Evolutionary conservation across 2,329 filamentous ascomycete species (phyloP).

Genomic region (Didymella sp.): DNA sequence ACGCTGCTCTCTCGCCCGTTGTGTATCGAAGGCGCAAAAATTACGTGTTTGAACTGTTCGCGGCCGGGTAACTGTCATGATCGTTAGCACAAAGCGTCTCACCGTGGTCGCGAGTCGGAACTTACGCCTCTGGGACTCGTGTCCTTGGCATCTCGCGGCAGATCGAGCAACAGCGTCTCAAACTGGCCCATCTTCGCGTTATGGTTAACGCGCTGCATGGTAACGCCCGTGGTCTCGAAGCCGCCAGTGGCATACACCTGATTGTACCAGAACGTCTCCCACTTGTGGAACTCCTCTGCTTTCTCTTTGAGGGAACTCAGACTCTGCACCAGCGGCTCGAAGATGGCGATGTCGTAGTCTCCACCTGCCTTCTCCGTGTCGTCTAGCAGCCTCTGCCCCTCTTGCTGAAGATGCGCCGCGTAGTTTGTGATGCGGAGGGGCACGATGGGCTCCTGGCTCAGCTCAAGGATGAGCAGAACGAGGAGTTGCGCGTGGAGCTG

Average conservation of each 20-base stretch:
- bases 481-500: constrained; percentile 78
- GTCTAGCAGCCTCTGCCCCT: constrained; percentile 73
- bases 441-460: constrained; percentile 79
- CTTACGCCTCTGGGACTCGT: constrained; percentile 67
- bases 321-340: constrained; percentile 69
- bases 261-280: constrained; percentile 79
- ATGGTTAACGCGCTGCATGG: constrained; percentile 72
- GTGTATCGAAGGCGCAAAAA: constrained; percentile 86
- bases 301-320: constrained; percentile 66
- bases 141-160: constrained; percentile 62
- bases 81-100: constrained; percentile 7
- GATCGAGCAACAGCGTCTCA: constrained; percentile 82
- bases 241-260: constrained; percentile 74
- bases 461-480: constrained; percentile 81
- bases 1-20: constrained; percentile 68
- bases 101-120: constrained; percentile 8
- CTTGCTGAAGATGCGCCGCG: constrained; percentile 67
- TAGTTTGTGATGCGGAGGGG: constrained; percentile 83
- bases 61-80: constrained; percentile 70
- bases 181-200: constrained; percentile 82
- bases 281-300: constrained; percentile 72
- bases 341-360: constrained; percentile 54
- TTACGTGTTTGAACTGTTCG: constrained; percentile 90
- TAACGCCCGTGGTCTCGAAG: constrained; percentile 75
- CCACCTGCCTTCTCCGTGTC: constrained; percentile 58